Evolutionary conservation across 257 asterid species (phyloP).

Genomic region (Prunella vulgaris): DNA sequence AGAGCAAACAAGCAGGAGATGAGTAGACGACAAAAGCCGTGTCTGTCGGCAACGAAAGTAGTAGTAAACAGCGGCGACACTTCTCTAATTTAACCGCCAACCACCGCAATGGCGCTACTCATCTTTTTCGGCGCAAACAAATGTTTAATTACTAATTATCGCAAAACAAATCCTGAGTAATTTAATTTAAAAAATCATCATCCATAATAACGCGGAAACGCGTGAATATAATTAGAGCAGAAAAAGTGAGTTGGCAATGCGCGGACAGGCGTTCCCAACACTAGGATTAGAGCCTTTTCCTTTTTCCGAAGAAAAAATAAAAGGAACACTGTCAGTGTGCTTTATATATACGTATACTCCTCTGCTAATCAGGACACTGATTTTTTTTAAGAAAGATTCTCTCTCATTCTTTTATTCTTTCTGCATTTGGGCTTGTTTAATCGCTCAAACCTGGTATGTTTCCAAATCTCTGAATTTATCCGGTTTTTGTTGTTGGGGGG

Average conservation of each 20-base stretch:
- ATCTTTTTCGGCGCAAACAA: constrained; percentile 6
- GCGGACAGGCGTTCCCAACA: constrained; percentile 6
- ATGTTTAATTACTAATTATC: background rate
- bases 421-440: constrained; percentile 12
- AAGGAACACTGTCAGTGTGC: constrained; percentile 18
- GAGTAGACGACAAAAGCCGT: too few species aligned
- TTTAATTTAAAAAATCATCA: background rate
- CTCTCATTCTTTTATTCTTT: constrained; percentile 38
- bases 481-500: background rate
- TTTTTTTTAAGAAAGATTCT: constrained; percentile 21
- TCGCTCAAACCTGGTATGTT: constrained; percentile 39
- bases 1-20: too few species aligned
- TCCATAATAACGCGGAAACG: constrained; percentile 50
- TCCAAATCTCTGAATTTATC: constrained; percentile 2
- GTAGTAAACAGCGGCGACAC: constrained; percentile 34
- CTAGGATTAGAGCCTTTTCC: background rate
- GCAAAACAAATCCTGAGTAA: background rate
- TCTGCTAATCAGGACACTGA: constrained; percentile 18
- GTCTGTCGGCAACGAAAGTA: background rate
- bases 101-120: constrained; percentile 11
- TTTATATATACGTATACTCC: background rate
- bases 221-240: constrained; percentile 39
- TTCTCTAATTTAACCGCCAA: constrained; percentile 32
- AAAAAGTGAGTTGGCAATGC: constrained; percentile 31
- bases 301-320: background rate